Evolutionary conservation across 352 stramenopile genomes (phyloP).

Genomic region (Globisporangium middletonii): DNA sequence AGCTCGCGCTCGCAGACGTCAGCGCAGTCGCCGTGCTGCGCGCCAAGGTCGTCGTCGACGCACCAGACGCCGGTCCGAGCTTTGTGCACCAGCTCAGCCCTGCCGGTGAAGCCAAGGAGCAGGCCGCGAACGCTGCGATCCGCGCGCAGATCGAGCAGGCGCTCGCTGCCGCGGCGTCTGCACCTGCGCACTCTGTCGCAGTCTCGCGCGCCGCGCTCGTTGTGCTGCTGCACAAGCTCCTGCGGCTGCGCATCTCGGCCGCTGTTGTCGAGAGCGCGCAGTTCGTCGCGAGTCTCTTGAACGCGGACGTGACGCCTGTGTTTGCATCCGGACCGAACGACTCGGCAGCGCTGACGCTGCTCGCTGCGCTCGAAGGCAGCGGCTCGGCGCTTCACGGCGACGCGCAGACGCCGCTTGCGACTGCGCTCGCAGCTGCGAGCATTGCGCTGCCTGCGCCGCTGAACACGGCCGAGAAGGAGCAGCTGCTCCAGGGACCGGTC

Average conservation of each 20-base stretch:
- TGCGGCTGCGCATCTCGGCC: slow-evolving; percentile 18
- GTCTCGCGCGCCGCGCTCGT: slow-evolving; percentile 24
- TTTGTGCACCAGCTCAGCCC: slow-evolving; percentile 4
- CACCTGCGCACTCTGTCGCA: slow-evolving; percentile 1
- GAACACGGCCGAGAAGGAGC: slow-evolving; percentile 27
- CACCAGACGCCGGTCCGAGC: slow-evolving; percentile 1
- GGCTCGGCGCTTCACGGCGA: slow-evolving; percentile 19
- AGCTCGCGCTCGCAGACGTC: slow-evolving; percentile 58
- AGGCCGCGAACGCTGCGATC: slow-evolving; percentile 10
- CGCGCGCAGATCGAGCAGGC: slow-evolving; percentile 8
- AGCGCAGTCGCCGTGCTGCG: slow-evolving; percentile 45
- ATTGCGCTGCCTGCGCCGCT: slow-evolving; percentile 38
- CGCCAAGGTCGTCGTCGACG: slow-evolving; percentile 36
- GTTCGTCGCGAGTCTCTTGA: slow-evolving; percentile 54
- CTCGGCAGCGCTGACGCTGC: slow-evolving; percentile 17
- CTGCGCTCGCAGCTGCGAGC: slow-evolving; percentile 18
- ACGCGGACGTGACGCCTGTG: slow-evolving; percentile 41
- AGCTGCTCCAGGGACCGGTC: slow-evolving; percentile 29
- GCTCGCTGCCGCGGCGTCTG: slow-evolving; percentile 10
- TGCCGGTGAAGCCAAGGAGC: slow-evolving; percentile 5
- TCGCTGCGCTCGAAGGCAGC: slow-evolving; percentile 23
- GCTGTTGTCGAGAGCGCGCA: slow-evolving; percentile 25
- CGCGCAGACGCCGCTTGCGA: slow-evolving; percentile 7
- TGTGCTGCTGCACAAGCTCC: slow-evolving; percentile 20
- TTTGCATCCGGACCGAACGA: slow-evolving; percentile 21